These are phyloP conservation scores for Neurospora crassa DNA, from an alignment of 2,329 filamentous ascomycete species.

Conservation along the genomic window DNA sequence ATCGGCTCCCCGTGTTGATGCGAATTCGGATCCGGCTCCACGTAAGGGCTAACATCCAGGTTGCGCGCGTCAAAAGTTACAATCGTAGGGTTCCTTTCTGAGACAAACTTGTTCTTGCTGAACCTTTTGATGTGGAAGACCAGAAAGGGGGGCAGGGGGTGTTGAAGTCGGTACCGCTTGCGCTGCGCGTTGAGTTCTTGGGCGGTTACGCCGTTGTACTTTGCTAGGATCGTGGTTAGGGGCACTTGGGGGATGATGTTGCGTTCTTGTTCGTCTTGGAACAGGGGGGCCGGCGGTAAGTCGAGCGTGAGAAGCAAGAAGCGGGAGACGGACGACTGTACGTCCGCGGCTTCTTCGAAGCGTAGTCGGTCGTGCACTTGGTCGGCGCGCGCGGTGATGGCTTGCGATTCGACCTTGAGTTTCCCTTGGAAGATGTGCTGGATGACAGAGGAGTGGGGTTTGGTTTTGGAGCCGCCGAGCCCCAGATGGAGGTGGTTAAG, in stretches of 20 bases:
- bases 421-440: constrained; percentile 91
- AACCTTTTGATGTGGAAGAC: constrained; percentile 97
- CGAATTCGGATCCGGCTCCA: constrained; percentile 67
- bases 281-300: constrained; percentile 81
- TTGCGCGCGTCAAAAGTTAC: constrained; percentile 83
- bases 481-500: constrained; percentile 90
- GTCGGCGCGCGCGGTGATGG: constrained; percentile 85
- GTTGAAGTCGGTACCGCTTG: constrained; percentile 79
- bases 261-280: constrained; percentile 87
- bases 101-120: constrained; percentile 90
- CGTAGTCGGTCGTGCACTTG: constrained; percentile 69
- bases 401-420: constrained; percentile 85
- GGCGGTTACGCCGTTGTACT: constrained; percentile 82
- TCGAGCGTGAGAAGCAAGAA: constrained; percentile 93
- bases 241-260: constrained; percentile 95
- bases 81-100: constrained; percentile 93
- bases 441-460: constrained; percentile 74
- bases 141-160: constrained; percentile 84
- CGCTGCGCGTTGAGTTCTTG: constrained; percentile 86
- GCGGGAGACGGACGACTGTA: constrained; percentile 65
- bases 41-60: constrained; percentile 82
- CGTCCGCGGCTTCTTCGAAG: constrained; percentile 82
- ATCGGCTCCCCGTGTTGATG: constrained; percentile 67
- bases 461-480: constrained; percentile 81
- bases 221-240: constrained; percentile 71